Conservation (phyloP, 1,139 yeast species). For the Torulaspora globosa region DNA sequence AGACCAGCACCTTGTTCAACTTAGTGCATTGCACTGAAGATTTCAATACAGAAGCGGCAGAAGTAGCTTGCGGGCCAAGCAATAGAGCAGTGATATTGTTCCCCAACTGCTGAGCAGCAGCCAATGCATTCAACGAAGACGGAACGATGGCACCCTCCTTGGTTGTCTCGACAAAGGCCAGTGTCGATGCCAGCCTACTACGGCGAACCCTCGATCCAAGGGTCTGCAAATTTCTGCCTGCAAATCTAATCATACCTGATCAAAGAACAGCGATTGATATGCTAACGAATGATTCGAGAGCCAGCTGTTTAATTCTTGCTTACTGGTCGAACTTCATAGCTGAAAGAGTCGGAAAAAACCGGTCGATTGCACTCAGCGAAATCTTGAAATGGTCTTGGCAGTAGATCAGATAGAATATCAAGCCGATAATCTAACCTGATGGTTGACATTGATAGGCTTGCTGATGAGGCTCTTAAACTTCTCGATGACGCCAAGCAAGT, state of each 20-base stretch:
- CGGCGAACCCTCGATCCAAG: slow-evolving; percentile 4
- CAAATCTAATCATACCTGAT: slow-evolving; percentile 5
- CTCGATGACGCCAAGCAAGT: slow-evolving; percentile 20
- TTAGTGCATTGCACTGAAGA: slow-evolving; percentile 39
- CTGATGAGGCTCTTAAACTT: slow-evolving; percentile 19
- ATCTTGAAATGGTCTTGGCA: neutral
- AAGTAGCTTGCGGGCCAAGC: slow-evolving; percentile 51
- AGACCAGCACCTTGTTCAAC: slow-evolving; percentile 47
- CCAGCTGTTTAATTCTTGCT: neutral
- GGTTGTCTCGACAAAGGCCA: slow-evolving; percentile 67
- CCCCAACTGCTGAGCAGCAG: slow-evolving; percentile 62
- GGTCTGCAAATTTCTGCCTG: slow-evolving; percentile 3
- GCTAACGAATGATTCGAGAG: neutral
- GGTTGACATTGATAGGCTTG: slow-evolving; percentile 19
- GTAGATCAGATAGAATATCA: neutral
- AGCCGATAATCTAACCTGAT: slow-evolving; percentile 2
- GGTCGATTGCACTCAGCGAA: neutral
- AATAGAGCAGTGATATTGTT: slow-evolving; percentile 62
- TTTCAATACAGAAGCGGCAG: slow-evolving; percentile 40
- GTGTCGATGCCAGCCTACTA: slow-evolving; percentile 50
- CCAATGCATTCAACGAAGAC: slow-evolving; percentile 60
- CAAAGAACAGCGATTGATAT: neutral
- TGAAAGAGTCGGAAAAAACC: neutral
- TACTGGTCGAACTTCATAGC: neutral
- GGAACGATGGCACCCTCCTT: slow-evolving; percentile 52